phyloP scores from a whole-genome alignment of 164 flowering plant genomes.

The Vitis vinifera region ASM3070453v1 NC_081816.1:7248501-7249000 shows the following conservation, averaged over 20 bases:
- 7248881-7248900: neutral
- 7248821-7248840: neutral
- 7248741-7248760: conserved; percentile 86
- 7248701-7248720: neutral
- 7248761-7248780: conserved; percentile 37
- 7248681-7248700: conserved; percentile 16
- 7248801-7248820: conserved; percentile 34
- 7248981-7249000: conserved; percentile 64
- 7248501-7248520: too few species aligned
- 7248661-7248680: too few species aligned
- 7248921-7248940: neutral
- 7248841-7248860: neutral
- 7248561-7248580: too few species aligned
- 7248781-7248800: conserved; percentile 88
- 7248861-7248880: neutral
- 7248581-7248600: too few species aligned
- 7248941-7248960: neutral
- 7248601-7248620: neutral
- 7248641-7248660: too few species aligned
- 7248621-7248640: too few species aligned
- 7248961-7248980: conserved; percentile 57
- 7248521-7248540: too few species aligned
- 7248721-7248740: conserved; percentile 45
- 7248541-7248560: too few species aligned
- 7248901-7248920: neutral